Evolutionary conservation across 345 rosid species (phyloP), one percentile per base, ranked within the genome.

Genomic region (Lepidium africanum): DNA sequence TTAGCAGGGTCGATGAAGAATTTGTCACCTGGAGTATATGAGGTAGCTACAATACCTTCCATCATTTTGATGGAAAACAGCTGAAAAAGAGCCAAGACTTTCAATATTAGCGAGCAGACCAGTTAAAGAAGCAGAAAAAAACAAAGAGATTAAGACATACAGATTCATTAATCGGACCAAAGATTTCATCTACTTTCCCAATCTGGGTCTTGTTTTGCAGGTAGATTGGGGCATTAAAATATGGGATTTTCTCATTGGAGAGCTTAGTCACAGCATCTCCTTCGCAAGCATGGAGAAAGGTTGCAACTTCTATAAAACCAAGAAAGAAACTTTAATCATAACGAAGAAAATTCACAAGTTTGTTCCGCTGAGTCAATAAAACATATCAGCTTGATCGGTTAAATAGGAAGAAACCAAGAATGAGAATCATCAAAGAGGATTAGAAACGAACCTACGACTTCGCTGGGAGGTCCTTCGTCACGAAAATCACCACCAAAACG

Each of bases 261-360:
- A 94, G 97, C 78, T 87, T 94, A 2, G 86, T 82, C 71, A 94
- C 99, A 1, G 96, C 97, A 40, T 94, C 99, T n/a, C 96, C 97
- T 77, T 94, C 99, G 9, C 95, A 87, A 1, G 91, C 91, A 58
- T 91, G 97, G 54, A 91, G 70, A 79, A 88, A 94, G 0, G 95
- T 60, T n/a, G 97, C 85, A 47, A 94, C 79, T 85, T 94, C 97
- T 95, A 41, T 75, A 86, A 83, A 87, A 52, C 84, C 82, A 91
- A 55, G 78, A 92, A 61, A 90, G 10, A 51, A 71, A 21, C 53
- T 81, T 80, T 83, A 84, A 30, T 59, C 89, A 96, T 9, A 86
- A 89, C 74, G 68, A 84, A 40, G 87, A 86, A 82, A 10, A 39
- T 66, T 16, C 39, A 21, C 56, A 53, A 42, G 27, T 27, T 32